Conservation (phyloP, 176 grass and related monocot genomes). For the Elymus sibiricus region DNA sequence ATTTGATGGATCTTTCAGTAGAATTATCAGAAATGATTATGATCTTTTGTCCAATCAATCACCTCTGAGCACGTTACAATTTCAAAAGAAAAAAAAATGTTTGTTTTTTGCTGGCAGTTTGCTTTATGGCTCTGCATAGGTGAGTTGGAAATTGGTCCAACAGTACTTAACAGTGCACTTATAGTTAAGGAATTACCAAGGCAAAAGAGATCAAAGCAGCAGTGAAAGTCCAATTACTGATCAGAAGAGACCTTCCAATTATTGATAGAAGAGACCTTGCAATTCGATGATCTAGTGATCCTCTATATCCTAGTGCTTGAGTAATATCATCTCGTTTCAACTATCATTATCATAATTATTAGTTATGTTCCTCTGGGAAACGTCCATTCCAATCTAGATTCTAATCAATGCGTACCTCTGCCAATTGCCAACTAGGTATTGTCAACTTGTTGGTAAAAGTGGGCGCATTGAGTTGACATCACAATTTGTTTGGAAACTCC, state of each 20-base stretch:
- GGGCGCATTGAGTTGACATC: constrained; percentile 34
- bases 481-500: constrained; percentile 42
- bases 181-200: too few species aligned
- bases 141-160: background rate
- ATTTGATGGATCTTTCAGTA: background rate
- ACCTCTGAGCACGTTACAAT: background rate
- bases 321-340: background rate
- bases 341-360: background rate
- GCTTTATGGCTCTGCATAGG: background rate
- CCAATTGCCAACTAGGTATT: background rate
- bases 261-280: background rate
- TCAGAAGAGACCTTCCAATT: background rate
- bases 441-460: constrained; percentile 19
- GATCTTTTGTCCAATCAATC: background rate
- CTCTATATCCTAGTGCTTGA: background rate
- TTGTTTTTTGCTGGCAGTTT: background rate
- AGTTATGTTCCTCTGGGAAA: background rate
- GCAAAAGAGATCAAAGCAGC: background rate
- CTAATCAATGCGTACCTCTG: background rate
- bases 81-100: background rate
- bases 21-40: background rate
- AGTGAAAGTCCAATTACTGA: background rate
- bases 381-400: background rate
- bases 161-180: background rate
- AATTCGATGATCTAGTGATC: background rate